Evolutionary conservation across 176 grass and related monocot species (phyloP), one percentile per base, ranked within the genome.

Genomic region (Triticum urartu): DNA sequence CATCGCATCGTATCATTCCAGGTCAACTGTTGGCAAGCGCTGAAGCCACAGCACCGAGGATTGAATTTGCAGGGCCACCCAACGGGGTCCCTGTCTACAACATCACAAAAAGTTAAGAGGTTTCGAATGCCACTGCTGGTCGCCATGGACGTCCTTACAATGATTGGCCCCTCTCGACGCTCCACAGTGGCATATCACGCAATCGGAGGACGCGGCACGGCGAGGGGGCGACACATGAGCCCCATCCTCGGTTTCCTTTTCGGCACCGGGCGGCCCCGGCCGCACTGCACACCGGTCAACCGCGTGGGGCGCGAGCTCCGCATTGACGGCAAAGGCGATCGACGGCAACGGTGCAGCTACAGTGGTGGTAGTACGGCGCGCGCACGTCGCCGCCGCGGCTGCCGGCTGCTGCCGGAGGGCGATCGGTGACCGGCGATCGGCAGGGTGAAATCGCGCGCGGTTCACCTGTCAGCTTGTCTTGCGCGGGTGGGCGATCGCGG

Each of bases 101-200:
- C 45, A 66, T 45, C 67, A 28, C 63, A 3, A 13, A 72, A 78
- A 62, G 65, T n/a, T 28, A 56, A 35, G 64, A 74, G 32, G 50
- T 43, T 21, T 45, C 18, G 70, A 47, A 45, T 63, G 56, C 18
- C 0, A 59, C 77, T 81, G 77, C 45, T 89, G 20, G 68, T 86
- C 61, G 33, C 83, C 78, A 81, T 86, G 15, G 83, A 4, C 70
- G 14, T 11, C 68, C 77, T 76, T 50, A 45, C 40, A 80, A 36
- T 81, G 9, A 81, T 75, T 81, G 69, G 83, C 13, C 66, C 77
- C 30, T 73, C 56, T 73, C 81, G 65, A 47, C 72, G 45, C 74
- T 3, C 73, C 65, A 83, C 72, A 62, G 80, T 58, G 10, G 7
- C 6, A 2, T 18, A 64, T 69, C 6, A 13, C 72, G 43, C 39